Conservation (phyloP, 1,284 basidiomycete species). For the Sporisorium graminicola region DNA sequence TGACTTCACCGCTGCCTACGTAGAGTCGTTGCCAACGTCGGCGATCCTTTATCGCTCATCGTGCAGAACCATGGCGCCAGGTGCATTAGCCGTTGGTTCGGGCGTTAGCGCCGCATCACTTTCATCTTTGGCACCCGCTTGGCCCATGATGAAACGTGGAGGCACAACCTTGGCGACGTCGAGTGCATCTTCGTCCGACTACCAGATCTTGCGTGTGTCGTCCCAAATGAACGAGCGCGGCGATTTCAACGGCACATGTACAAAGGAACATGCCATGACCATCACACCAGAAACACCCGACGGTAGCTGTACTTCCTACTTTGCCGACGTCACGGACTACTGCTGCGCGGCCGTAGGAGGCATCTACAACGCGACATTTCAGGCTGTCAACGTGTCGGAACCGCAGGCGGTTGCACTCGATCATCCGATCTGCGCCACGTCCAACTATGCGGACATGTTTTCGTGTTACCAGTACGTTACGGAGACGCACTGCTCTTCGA, state of each 20-base stretch:
- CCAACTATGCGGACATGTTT: conserved; percentile 58
- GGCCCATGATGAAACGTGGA: conserved; percentile 19
- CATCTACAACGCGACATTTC: conserved; percentile 38
- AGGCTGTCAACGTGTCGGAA: conserved; percentile 31
- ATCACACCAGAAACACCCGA: conserved; percentile 52
- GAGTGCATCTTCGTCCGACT: conserved; percentile 11
- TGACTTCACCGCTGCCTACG: not conserved
- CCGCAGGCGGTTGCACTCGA: conserved; percentile 37
- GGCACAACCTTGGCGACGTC: conserved; percentile 9
- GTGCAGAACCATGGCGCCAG: conserved; percentile 20
- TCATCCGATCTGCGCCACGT: conserved; percentile 48
- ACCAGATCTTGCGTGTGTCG: conserved; percentile 32
- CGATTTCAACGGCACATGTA: conserved; percentile 53
- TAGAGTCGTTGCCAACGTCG: too few relatives aligned
- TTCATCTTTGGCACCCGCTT: conserved; percentile 11
- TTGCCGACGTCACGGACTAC: conserved; percentile 57
- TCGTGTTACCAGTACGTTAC: conserved; percentile 56
- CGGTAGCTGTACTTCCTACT: conserved; percentile 50
- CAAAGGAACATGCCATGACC: conserved; percentile 34
- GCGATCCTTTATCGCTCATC: not conserved
- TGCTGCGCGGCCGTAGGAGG: conserved; percentile 60
- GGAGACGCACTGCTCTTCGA: conserved; percentile 44
- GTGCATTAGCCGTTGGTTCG: not conserved
- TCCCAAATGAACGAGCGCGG: conserved; percentile 47
- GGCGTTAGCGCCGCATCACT: conserved; percentile 21